Conservation (phyloP, 305 asterid genomes). For the Fraxinus baroniana region DNA sequence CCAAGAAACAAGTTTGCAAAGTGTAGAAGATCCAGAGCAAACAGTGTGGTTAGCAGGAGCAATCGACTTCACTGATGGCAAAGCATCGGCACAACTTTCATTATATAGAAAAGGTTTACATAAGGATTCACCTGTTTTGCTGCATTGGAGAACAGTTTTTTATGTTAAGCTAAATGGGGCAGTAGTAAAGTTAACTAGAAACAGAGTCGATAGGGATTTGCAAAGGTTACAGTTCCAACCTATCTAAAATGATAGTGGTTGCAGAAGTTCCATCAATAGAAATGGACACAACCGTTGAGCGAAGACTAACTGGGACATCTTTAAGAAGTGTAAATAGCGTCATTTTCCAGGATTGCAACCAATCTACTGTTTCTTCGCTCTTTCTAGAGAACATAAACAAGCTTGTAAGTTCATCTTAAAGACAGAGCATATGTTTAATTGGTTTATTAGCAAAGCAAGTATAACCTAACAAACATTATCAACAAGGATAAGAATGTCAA, state of each 20-base stretch:
- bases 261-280: constrained; percentile 95
- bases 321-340: constrained; percentile 77
- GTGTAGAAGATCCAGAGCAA: constrained; percentile 86
- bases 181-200: neutral
- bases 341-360: constrained; percentile 79
- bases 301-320: constrained; percentile 66
- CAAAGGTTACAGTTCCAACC: constrained; percentile 38
- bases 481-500: constrained; percentile 1
- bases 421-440: neutral
- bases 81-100: constrained; percentile 70
- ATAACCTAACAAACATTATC: neutral
- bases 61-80: constrained; percentile 70
- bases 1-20: constrained; percentile 91
- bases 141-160: constrained; percentile 27
- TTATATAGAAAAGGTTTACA: constrained; percentile 76
- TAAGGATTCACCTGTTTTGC: constrained; percentile 70
- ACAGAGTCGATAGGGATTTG: neutral
- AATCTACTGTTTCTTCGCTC: constrained; percentile 73
- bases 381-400: constrained; percentile 66
- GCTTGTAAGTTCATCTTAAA: constrained; percentile 30
- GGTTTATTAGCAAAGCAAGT: neutral
- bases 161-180: neutral
- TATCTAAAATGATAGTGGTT: constrained; percentile 73
- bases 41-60: constrained; percentile 90
- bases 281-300: constrained; percentile 55